Base-by-base conservation (phyloP, 139 green algal genomes). In the Ulvella scutata region DNA sequence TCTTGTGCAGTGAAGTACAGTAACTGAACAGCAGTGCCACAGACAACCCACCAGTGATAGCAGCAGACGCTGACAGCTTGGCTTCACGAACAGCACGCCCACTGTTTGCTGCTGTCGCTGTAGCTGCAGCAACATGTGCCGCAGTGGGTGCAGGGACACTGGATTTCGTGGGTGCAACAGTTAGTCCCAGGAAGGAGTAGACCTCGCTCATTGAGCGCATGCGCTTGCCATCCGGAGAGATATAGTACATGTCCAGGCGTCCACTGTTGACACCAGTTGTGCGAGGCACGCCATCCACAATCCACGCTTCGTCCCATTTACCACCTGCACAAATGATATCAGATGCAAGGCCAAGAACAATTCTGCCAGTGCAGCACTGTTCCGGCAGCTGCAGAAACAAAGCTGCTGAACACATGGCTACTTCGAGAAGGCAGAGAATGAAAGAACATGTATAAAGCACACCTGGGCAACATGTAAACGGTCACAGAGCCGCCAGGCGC, bases 171-270 rank as follows among this genome's bases (percentile, higher is more conserved):
- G 51, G n/a, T n/a, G 51, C n/a, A 10, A 26, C 17, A n/a, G 51
- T 67, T 0, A 67, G 51, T n/a, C 51, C 51, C n/a, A 67, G 51
- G 17, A 3, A 67, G n/a, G 31, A 26, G 51, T 67, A 67, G 13
- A 67, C 51, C 51, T 67, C 51, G 51, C n/a, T 36, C 51, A 67
- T 67, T n/a, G n/a, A 36, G 51, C 51, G 51, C 51, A 67, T 67
- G 1, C 51, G 51, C 51, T 67, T 67, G 1, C 51, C 51, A 67
- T 67, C 51, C 10, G 51, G 51, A 23, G 51, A 26, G 51, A 67
- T 67, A 26, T 67, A 67, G 33, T 67, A 67, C 51, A 67, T 67
- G 51, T 67, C 51, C 0, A 67, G 51, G 4, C 51, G 51, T n/a
- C 51, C 51, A 26, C 51, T 67, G 51, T 67, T 67, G 51, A 67